Evolutionary conservation across 1,139 yeast species (phyloP), one percentile per base, ranked within the genome.

Genomic region (Arxiozyma heterogenica): DNA sequence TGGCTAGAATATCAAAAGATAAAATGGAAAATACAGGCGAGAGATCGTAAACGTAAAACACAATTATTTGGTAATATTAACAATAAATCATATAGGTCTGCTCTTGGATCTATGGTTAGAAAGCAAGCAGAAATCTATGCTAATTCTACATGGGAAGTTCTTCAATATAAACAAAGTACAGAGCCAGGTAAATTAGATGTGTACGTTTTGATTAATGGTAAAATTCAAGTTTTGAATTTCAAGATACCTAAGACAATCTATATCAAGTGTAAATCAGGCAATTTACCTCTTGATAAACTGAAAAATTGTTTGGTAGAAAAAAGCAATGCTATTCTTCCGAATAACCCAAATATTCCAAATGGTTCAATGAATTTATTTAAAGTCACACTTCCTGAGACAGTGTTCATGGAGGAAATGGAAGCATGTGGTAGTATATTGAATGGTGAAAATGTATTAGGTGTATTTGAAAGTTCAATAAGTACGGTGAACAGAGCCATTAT

Each of bases 1-100:
- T 94, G 91, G 78, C 76, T 94, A 58, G 72, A 73, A 44, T 86
- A 86, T 63, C 95, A 88, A 69, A 90, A 91, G 66, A 79, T 83
- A 17, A 87, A 87, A 65, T 94, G 99, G 99, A 80, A 74, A 54
- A 72, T 81, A 8, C 96, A 90, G 66, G 79, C 80, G 34, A 80
- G 79, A 55, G 85, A 85, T 54, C 77, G 91, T 59, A 80, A 78
- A 55, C 79, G 95, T 63, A 78, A 97, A 64, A 78, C 78, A 52
- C 84, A 82, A 59, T 70, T 94, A 41, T 91, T 93, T 74, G 99
- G 99, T 30, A 75, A 77, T 30, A 73, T 75, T 41, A 70, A 78
- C 17, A 78, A 76, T 38, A 66, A 81, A 0, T 73, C 83, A 0
- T 72, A 59, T 51, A 65, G 75, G 57, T 64, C 71, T 11, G 78